Evolutionary conservation across 305 asterid genomes (phyloP).

Genomic region (Petunia hybrid): DNA sequence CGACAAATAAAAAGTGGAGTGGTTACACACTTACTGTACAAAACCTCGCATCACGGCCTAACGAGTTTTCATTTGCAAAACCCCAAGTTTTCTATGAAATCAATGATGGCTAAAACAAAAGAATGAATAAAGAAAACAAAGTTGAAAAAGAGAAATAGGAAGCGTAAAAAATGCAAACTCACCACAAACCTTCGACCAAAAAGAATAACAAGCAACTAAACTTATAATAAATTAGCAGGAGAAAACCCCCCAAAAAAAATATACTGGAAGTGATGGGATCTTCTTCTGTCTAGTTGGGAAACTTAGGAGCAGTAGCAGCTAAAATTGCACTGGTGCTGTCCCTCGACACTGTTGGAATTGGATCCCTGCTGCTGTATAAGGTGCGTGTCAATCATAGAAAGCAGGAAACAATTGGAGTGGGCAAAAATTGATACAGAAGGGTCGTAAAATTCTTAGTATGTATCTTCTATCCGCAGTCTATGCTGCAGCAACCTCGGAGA

Average conservation of each 20-base stretch:
- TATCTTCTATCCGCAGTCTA: slow-evolving; percentile 43
- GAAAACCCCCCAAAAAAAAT: slow-evolving; percentile 22
- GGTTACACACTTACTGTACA: slow-evolving; percentile 30
- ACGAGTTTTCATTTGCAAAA: slow-evolving; percentile 17
- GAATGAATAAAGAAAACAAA: background rate
- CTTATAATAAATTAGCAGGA: slow-evolving; percentile 28
- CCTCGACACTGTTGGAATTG: slow-evolving; percentile 28
- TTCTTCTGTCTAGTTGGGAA: slow-evolving; percentile 22
- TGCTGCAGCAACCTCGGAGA: slow-evolving; percentile 40
- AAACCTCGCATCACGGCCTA: slow-evolving; percentile 16
- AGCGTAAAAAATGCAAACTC: slow-evolving; percentile 30
- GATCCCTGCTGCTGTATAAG: slow-evolving; percentile 25
- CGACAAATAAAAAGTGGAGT: slow-evolving; percentile 19
- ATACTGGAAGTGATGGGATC: slow-evolving; percentile 22
- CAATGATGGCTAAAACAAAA: background rate
- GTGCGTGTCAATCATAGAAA: slow-evolving; percentile 1
- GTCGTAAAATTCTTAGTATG: slow-evolving; percentile 47
- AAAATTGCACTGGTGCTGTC: slow-evolving; percentile 28
- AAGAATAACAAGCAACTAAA: slow-evolving; percentile 37
- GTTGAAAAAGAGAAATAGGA: background rate
- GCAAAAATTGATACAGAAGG: slow-evolving; percentile 36
- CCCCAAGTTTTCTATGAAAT: slow-evolving; percentile 23
- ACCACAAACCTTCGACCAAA: slow-evolving; percentile 35
- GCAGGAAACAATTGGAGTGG: slow-evolving; percentile 26
- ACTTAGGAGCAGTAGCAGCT: slow-evolving; percentile 31